Evolutionary conservation across 225 moss, liverwort and hornwort species (phyloP).

Genomic region (Polytrichum formosum): DNA sequence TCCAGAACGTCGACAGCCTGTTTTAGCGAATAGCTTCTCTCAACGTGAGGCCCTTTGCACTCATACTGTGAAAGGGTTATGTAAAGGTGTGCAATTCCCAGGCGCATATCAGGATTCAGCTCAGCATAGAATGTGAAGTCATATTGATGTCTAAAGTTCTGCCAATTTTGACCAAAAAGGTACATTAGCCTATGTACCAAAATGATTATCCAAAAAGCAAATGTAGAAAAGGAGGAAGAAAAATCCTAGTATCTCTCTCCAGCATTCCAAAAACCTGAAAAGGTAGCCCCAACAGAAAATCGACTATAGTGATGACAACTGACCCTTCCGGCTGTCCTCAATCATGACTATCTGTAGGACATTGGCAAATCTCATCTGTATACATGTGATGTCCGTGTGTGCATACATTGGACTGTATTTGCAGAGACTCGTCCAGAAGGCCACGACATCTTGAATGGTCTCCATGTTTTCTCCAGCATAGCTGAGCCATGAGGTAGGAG

Average conservation of each 20-base stretch:
- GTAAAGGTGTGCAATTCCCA: slow-evolving; percentile 64
- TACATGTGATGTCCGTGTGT: slow-evolving; percentile 1
- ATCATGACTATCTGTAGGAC: no score
- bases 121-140: slow-evolving; percentile 59
- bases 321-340: no score
- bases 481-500: slow-evolving; percentile 69
- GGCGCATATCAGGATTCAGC: slow-evolving; percentile 50
- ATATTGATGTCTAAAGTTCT: slow-evolving; percentile 40
- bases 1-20: slow-evolving; percentile 46
- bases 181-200: no score
- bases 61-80: slow-evolving; percentile 47
- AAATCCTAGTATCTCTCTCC: no score
- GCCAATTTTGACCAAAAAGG: slow-evolving; percentile 11
- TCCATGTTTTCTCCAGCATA: slow-evolving; percentile 56
- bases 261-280: no score
- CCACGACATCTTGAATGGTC: slow-evolving; percentile 41
- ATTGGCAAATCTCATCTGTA: not conserved
- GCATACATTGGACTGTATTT: slow-evolving; percentile 52
- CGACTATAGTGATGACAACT: no score
- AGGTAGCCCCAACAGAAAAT: no score
- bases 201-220: no score
- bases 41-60: slow-evolving; percentile 48
- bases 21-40: slow-evolving; percentile 44
- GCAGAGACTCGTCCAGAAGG: slow-evolving; percentile 54
- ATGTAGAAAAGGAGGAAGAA: no score